Evolutionary conservation across 495 filamentous ascomycete species (phyloP).

Genomic region (Trichoderma orchidacearum): DNA sequence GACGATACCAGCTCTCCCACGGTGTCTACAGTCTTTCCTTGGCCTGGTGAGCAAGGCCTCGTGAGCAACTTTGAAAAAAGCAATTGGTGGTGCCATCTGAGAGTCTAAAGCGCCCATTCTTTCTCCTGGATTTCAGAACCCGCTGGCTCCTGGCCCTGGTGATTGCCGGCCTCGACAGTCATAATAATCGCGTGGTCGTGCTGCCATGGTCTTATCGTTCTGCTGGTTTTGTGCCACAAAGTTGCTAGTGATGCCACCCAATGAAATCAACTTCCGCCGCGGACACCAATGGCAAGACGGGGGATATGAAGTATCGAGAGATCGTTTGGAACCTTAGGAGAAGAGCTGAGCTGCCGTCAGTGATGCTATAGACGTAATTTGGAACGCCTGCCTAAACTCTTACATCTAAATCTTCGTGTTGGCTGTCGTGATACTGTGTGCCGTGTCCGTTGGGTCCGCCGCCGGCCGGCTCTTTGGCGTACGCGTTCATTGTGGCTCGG

Average conservation of each 20-base stretch:
- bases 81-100: background rate
- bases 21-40: background rate
- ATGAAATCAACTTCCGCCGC: slow-evolving; percentile 62
- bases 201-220: slow-evolving; percentile 46
- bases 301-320: slow-evolving; percentile 72
- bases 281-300: slow-evolving; percentile 65
- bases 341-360: slow-evolving; percentile 32
- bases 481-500: slow-evolving; percentile 28
- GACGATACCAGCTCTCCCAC: background rate
- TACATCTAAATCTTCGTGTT: background rate
- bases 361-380: slow-evolving; percentile 9
- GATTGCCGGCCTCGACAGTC: slow-evolving; percentile 49
- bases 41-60: background rate
- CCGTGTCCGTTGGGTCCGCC: slow-evolving; percentile 21
- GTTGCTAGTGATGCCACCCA: slow-evolving; percentile 50
- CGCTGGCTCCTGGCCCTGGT: slow-evolving; percentile 43
- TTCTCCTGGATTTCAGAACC: background rate
- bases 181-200: slow-evolving; percentile 48
- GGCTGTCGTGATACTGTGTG: slow-evolving; percentile 5
- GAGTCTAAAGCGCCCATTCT: background rate
- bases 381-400: background rate
- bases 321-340: slow-evolving; percentile 76
- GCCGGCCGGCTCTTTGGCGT: slow-evolving; percentile 14
- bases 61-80: too few species aligned
- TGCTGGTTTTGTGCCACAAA: slow-evolving; percentile 54